Base-by-base conservation (phyloP, 305 asterid species). In the Striga hermonthica region DNA sequence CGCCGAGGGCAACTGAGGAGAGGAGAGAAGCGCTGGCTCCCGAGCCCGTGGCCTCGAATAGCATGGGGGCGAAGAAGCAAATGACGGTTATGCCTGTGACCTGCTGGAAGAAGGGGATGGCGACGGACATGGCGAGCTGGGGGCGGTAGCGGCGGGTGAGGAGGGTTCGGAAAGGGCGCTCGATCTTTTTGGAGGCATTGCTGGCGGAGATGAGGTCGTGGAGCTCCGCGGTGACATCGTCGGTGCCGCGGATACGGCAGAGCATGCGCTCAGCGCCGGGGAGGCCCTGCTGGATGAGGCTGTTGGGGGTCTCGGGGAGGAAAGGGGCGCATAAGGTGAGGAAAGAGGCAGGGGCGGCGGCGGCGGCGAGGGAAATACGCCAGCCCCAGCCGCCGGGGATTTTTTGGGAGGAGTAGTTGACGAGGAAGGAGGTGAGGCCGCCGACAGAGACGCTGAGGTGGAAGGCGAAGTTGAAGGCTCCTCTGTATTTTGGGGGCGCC, bases 401-500 rank as follows among this genome's bases (percentile, higher is more conserved):
- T 74, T 82, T 87, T 12, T 77, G 66, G 0, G 91, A 75, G 39
- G 89, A 88, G 66, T 82, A 87, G 80, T 87, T 90, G 15, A 85
- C 78, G 0, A 90, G 76, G 68, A 67, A 79, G 9, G 97, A 95
- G 6, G 73, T 3, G 57, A 84, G 62, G 66, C 75, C 82, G 1
- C 97, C 95, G 0, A 82, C 68, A 3, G 90, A 83, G 0, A 87
- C 79, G 58, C 87, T 74, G 1, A 90, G 60, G 66, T 90, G 94
- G 41, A 90, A 90, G 15, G 86, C 81, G 6, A 72, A 76, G 74
- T 79, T 87, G 80, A 87, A 75, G 47, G 86, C 87, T 70, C 97
- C 97, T 78, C 97, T 74, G 79, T 73, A 77, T 58, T 75, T 79
- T 0, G 97, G 64, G n/a, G 91, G 95, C 8, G 97, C 95, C 97